Evolutionary conservation across 2,329 filamentous ascomycete species (phyloP).

Genomic region (Cercospora zeae-maydis): DNA sequence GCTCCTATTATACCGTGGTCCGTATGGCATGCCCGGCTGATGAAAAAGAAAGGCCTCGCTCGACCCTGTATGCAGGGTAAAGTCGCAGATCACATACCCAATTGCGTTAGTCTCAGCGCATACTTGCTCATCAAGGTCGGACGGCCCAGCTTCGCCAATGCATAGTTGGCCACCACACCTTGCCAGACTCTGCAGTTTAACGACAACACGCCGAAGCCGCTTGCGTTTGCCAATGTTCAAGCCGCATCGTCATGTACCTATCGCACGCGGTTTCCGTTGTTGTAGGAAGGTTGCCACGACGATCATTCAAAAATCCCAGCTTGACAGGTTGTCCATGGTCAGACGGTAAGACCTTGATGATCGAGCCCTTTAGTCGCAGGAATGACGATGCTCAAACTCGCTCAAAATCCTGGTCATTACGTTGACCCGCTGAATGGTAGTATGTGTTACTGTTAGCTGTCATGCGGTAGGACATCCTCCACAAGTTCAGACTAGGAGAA

Average conservation of each 20-base stretch:
- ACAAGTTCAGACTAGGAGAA: neutral
- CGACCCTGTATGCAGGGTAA: neutral
- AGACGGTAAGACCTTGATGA: constrained; percentile 7
- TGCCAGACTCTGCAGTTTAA: neutral
- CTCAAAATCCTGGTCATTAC: neutral
- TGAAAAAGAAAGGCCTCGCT: neutral
- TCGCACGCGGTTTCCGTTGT: neutral
- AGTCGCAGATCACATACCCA: neutral
- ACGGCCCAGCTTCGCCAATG: constrained; percentile 6
- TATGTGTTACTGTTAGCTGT: constrained; percentile 6
- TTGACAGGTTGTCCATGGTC: neutral
- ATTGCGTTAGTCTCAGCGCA: neutral
- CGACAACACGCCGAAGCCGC: neutral
- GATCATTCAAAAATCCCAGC: neutral
- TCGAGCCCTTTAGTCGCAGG: neutral
- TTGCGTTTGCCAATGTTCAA: constrained; percentile 3
- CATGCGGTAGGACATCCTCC: neutral
- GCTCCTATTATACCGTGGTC: too few species aligned
- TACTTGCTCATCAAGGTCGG: constrained; percentile 20
- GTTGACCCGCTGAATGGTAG: constrained; percentile 3
- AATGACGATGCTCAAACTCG: neutral
- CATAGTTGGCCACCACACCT: neutral
- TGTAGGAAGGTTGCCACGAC: neutral
- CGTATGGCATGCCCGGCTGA: neutral
- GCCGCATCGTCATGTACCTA: neutral